phyloP scores from a whole-genome alignment of 1,139 yeast species.

The Diutina rugosa region DNA sequence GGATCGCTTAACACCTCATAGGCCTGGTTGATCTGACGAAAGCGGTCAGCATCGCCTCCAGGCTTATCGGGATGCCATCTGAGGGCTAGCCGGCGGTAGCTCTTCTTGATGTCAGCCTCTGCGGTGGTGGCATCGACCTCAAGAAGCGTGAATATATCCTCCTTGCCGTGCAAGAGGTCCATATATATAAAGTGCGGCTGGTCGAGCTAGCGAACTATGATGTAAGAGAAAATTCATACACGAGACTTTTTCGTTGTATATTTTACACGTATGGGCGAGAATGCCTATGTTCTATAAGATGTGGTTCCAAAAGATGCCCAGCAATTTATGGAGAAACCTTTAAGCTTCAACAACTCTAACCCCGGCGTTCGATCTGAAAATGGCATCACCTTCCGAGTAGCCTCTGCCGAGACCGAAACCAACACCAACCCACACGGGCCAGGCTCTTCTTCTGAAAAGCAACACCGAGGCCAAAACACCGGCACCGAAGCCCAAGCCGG shows the following conservation, averaged over 20 bases:
- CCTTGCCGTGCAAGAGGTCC: background rate
- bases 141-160: background rate
- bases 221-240: background rate
- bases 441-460: slow-evolving; percentile 83
- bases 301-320: background rate
- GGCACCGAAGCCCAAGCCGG: slow-evolving; percentile 95
- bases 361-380: slow-evolving; percentile 74
- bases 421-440: slow-evolving; percentile 94
- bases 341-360: slow-evolving; percentile 11
- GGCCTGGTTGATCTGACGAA: slow-evolving; percentile 23
- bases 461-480: slow-evolving; percentile 93
- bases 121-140: slow-evolving; percentile 6
- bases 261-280: background rate
- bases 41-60: slow-evolving; percentile 18
- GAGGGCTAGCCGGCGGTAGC: slow-evolving; percentile 12
- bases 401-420: slow-evolving; percentile 98
- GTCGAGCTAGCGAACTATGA: background rate
- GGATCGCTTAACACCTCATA: slow-evolving; percentile 26
- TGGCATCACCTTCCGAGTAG: slow-evolving; percentile 95
- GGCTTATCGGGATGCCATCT: slow-evolving; percentile 35
- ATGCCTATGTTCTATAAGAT: background rate
- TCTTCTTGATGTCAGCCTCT: slow-evolving; percentile 8
- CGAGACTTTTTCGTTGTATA: background rate
- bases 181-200: background rate
- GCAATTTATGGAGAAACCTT: background rate